Evolutionary conservation across 2,329 filamentous ascomycete genomes (phyloP).

Genomic region (Graphiopsis chlorocephala): DNA sequence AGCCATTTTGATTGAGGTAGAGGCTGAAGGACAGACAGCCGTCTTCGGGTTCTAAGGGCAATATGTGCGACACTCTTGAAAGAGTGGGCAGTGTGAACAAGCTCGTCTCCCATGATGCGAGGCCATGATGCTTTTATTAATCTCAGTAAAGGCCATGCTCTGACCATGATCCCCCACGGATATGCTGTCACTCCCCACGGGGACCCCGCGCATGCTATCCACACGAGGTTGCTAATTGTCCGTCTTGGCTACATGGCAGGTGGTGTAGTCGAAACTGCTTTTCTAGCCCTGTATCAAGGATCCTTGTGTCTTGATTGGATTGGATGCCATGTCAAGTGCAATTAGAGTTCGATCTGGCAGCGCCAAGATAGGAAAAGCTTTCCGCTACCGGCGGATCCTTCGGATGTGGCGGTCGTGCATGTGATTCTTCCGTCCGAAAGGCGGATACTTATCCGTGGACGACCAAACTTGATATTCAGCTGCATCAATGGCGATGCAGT

Average conservation of each 20-base stretch:
- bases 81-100: background rate
- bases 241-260: constrained; percentile 7
- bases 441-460: background rate
- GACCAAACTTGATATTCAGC: background rate
- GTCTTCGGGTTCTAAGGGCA: background rate
- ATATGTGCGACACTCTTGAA: background rate
- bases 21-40: background rate
- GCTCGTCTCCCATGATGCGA: background rate
- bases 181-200: background rate
- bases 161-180: background rate
- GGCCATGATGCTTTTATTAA: background rate
- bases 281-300: background rate
- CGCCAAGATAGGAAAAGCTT: constrained; percentile 4
- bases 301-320: background rate
- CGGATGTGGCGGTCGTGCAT: background rate
- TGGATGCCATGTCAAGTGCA: background rate
- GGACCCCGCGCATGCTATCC: constrained; percentile 10
- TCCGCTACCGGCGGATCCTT: background rate
- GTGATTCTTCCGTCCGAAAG: background rate
- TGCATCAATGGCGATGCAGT: background rate
- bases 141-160: background rate
- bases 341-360: background rate
- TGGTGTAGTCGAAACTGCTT: background rate
- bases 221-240: background rate
- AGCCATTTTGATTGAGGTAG: background rate